These are phyloP conservation scores for Stropharia rugosoannulata DNA, from an alignment of 768 basidiomycete genomes.

Conservation along the genomic window DNA sequence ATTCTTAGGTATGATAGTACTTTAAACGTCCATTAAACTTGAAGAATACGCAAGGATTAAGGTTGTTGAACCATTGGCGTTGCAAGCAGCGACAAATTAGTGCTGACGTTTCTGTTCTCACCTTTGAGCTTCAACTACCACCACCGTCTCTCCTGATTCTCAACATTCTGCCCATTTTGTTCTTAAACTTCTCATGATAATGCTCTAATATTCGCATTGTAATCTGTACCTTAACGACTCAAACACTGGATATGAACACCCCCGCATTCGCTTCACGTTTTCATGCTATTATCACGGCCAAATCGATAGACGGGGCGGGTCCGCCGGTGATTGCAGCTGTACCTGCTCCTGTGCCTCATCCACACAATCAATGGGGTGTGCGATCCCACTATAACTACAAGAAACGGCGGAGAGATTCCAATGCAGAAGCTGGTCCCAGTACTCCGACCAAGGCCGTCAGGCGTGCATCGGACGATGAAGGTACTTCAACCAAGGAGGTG, in stretches of 20 bases:
- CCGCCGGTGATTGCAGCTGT: slow-evolving; percentile 19
- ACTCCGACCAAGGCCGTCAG: slow-evolving; percentile 20
- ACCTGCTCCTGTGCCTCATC: slow-evolving; percentile 8
- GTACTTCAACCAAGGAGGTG: slow-evolving; percentile 20
- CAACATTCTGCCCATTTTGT: background rate
- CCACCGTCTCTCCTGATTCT: no score
- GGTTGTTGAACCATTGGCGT: background rate
- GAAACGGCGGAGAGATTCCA: slow-evolving; percentile 19
- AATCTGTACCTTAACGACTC: background rate
- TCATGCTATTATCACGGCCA: slow-evolving; percentile 33
- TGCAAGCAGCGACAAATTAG: background rate
- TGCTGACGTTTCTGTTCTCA: background rate
- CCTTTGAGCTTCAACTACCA: background rate
- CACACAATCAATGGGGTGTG: slow-evolving; percentile 17
- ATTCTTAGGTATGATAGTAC: no score
- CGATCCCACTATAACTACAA: slow-evolving; percentile 11
- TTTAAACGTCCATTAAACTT: no score
- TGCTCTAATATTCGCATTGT: background rate
- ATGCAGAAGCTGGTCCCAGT: slow-evolving; percentile 16
- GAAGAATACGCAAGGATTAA: no score
- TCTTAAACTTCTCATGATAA: background rate
- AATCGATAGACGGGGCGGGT: slow-evolving; percentile 22
- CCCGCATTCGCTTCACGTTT: slow-evolving; percentile 23
- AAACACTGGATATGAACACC: slow-evolving; percentile 5
- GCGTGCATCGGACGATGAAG: slow-evolving; percentile 22